Conservation (phyloP, 352 stramenopile species). For the Globisporangium iwayamae region DNA sequence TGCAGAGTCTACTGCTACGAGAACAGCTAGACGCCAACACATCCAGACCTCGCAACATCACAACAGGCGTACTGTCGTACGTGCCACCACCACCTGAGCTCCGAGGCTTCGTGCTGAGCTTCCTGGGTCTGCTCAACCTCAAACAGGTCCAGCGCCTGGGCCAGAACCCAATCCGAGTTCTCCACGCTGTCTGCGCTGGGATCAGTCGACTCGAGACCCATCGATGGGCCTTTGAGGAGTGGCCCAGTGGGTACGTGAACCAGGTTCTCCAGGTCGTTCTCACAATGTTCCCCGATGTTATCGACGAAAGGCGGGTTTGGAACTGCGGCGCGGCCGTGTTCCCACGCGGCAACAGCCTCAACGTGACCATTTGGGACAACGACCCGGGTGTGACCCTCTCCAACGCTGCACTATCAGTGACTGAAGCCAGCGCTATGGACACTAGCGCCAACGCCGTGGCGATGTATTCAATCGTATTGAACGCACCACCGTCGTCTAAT, state of each 20-base stretch:
- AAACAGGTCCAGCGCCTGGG: constrained; percentile 40
- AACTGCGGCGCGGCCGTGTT: constrained; percentile 61
- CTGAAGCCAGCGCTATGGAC: constrained; percentile 17
- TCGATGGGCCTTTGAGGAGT: constrained; percentile 51
- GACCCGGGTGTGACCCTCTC: constrained; percentile 69
- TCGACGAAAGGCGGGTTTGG: constrained; percentile 53
- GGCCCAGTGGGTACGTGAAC: constrained; percentile 43
- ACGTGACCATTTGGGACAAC: constrained; percentile 78
- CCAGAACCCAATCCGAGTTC: constrained; percentile 27
- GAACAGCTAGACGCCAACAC: constrained; percentile 27
- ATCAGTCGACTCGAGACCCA: constrained; percentile 58
- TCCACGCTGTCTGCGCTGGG: constrained; percentile 48
- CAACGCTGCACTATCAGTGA: constrained; percentile 26
- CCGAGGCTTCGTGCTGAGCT: constrained; percentile 55
- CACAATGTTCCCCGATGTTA: constrained; percentile 48
- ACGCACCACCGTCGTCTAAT: constrained; percentile 39
- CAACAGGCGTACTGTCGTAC: constrained; percentile 21
- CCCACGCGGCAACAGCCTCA: constrained; percentile 31
- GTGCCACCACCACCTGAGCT: constrained; percentile 35
- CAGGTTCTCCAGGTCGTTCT: constrained; percentile 42
- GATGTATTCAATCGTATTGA: constrained; percentile 62
- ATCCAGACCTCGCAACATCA: constrained; percentile 14
- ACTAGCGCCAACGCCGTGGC: constrained; percentile 5
- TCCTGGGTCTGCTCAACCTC: constrained; percentile 62
- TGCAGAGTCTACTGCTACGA: constrained; percentile 21